These are phyloP conservation scores for Monilinia laxa DNA, from an alignment of 2,329 filamentous ascomycete genomes.

Conservation along the genomic window DNA sequence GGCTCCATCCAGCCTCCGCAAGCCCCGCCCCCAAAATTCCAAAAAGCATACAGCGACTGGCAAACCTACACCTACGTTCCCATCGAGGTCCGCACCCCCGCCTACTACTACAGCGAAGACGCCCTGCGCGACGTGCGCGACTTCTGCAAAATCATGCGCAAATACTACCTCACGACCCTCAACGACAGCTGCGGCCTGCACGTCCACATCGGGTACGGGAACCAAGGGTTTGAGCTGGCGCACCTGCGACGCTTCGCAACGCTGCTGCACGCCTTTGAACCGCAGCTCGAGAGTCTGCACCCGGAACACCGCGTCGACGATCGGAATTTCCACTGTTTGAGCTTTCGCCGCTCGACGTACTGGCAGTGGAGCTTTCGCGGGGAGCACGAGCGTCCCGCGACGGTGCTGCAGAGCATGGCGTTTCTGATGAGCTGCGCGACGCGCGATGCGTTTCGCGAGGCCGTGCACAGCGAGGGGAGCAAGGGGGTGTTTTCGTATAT, in stretches of 20 bases:
- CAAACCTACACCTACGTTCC: conserved; percentile 12
- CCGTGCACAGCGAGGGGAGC: not conserved
- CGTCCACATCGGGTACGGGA: conserved; percentile 40
- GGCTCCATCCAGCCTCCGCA: not conserved
- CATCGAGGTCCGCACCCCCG: conserved; percentile 32
- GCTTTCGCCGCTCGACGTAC: not conserved
- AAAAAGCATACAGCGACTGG: not conserved
- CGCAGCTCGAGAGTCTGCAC: conserved; percentile 37
- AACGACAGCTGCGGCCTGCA: conserved; percentile 38
- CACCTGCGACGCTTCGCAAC: conserved; percentile 37
- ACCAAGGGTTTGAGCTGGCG: conserved; percentile 29
- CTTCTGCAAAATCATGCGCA: conserved; percentile 26
- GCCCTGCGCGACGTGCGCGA: conserved; percentile 21
- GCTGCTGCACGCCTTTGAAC: conserved; percentile 37
- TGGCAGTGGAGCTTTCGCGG: not conserved
- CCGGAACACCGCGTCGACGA: conserved; percentile 14
- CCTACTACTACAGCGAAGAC: conserved; percentile 22
- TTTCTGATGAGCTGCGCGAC: not conserved
- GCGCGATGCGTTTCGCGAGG: not conserved
- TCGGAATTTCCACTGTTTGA: not conserved
- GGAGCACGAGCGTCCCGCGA: not conserved
- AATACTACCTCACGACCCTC: conserved; percentile 28
- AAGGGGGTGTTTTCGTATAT: not conserved
- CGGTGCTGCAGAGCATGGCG: not conserved
- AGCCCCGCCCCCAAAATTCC: not conserved